Evolutionary conservation across 2,329 filamentous ascomycete species (phyloP).

Genomic region (Pyricularia pennisetigena): DNA sequence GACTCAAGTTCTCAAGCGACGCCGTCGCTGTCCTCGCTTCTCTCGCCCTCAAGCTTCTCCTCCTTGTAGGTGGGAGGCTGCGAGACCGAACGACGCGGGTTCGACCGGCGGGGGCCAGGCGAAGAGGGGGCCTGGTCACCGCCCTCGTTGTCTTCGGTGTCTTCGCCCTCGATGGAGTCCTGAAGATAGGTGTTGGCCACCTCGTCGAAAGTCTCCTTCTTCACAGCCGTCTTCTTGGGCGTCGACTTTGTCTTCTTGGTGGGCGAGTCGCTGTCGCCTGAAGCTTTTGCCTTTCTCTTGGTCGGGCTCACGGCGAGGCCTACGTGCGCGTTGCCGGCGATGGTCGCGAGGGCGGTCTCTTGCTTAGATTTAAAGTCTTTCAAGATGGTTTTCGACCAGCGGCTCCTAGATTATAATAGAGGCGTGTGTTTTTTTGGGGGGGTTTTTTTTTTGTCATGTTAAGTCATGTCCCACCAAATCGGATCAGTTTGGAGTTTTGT

Average conservation of each 20-base stretch:
- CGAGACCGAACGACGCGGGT: not conserved
- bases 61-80: slow-evolving; percentile 2
- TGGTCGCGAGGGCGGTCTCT: not conserved
- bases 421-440: not conserved
- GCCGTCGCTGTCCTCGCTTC: not conserved
- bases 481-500: not conserved
- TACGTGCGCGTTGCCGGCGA: not conserved
- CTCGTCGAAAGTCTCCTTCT: not conserved
- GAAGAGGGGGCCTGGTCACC: not conserved
- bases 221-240: not conserved
- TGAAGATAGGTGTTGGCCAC: not conserved
- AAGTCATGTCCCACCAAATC: too few species aligned
- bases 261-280: not conserved
- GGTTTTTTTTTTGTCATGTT: too few species aligned
- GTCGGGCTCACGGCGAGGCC: not conserved
- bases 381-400: slow-evolving; percentile 5
- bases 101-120: not conserved
- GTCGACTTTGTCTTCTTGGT: not conserved
- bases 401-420: not conserved
- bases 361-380: slow-evolving; percentile 2
- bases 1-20: not conserved
- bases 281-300: not conserved
- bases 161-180: not conserved
- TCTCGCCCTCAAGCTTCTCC: not conserved
- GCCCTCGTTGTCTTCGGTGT: not conserved